These are phyloP conservation scores for Alternaria brassicae DNA, from an alignment of 2,329 filamentous ascomycete genomes.

Conservation along the genomic window DNA sequence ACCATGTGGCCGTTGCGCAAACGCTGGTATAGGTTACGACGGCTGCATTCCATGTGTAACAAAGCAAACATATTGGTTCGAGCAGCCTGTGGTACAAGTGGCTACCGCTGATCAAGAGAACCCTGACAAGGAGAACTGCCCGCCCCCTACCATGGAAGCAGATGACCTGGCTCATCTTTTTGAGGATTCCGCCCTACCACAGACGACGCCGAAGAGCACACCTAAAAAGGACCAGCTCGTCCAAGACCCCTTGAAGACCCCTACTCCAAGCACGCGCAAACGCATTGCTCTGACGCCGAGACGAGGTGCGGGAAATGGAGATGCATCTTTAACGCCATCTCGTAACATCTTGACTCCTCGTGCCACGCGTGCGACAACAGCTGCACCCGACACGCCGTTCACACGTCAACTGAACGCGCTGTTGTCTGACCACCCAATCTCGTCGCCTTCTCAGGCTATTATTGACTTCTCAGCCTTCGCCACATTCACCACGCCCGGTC, in stretches of 20 bases:
- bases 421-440: conserved; percentile 52
- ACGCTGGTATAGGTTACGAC: conserved; percentile 29
- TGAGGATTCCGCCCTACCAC: conserved; percentile 65
- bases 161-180: conserved; percentile 72
- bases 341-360: conserved; percentile 48
- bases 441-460: conserved; percentile 37
- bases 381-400: conserved; percentile 61
- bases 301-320: conserved; percentile 25
- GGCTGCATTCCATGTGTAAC: conserved; percentile 32
- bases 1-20: conserved; percentile 33
- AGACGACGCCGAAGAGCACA: conserved; percentile 64
- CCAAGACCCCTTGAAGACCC: conserved; percentile 56
- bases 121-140: conserved; percentile 65
- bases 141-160: conserved; percentile 44
- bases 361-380: conserved; percentile 40
- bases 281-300: conserved; percentile 47
- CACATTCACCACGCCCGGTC: conserved; percentile 40
- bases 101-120: conserved; percentile 28
- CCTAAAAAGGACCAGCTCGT: conserved; percentile 66
- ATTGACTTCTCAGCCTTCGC: conserved; percentile 49
- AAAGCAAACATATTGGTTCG: conserved; percentile 27
- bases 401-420: conserved; percentile 70
- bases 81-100: conserved; percentile 20
- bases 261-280: conserved; percentile 50
- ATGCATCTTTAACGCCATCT: conserved; percentile 38